These are phyloP conservation scores for Malus hybrid DNA, from an alignment of 331 rosid genomes.

Conservation along the genomic window DNA sequence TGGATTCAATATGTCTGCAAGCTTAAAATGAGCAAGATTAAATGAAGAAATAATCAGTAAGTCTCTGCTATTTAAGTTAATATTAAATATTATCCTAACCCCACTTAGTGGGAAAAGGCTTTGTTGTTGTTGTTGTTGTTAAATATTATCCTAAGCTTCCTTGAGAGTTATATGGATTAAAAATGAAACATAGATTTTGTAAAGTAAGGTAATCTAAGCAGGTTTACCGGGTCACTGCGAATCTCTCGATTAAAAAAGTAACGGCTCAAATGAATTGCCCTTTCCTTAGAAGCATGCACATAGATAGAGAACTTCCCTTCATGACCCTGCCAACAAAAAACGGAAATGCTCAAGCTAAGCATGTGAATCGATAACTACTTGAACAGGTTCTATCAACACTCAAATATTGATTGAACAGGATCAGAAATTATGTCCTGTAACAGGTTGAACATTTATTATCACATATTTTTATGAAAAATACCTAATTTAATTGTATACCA, in stretches of 20 bases:
- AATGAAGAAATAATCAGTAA: neutral
- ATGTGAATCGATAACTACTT: neutral
- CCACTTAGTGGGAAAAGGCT: too few species aligned
- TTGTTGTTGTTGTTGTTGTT: too few species aligned
- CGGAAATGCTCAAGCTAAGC: slow-evolving; percentile 7
- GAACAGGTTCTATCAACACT: neutral
- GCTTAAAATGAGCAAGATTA: neutral
- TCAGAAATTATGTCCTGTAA: neutral
- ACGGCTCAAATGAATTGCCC: slow-evolving; percentile 83
- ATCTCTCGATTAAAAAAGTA: slow-evolving; percentile 68
- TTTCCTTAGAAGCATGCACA: slow-evolving; percentile 86
- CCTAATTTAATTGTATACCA: neutral
- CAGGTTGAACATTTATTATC: neutral
- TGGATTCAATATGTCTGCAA: neutral
- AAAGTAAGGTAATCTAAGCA: neutral
- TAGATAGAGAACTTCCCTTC: slow-evolving; percentile 94
- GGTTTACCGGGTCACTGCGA: slow-evolving; percentile 80
- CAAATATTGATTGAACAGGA: neutral
- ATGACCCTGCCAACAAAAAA: slow-evolving; percentile 71
- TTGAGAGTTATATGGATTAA: neutral
- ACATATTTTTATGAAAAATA: neutral
- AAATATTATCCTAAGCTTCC: neutral
- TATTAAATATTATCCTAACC: neutral
- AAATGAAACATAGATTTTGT: neutral
- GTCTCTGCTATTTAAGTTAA: neutral